Percentiles rank a stretch among this genome's conserved stretches.
These are phyloP conservation scores for Pseudogymnoascus sp. DNA, from an alignment of 2,329 filamentous ascomycete genomes.

Conservation along the genomic window DNA sequence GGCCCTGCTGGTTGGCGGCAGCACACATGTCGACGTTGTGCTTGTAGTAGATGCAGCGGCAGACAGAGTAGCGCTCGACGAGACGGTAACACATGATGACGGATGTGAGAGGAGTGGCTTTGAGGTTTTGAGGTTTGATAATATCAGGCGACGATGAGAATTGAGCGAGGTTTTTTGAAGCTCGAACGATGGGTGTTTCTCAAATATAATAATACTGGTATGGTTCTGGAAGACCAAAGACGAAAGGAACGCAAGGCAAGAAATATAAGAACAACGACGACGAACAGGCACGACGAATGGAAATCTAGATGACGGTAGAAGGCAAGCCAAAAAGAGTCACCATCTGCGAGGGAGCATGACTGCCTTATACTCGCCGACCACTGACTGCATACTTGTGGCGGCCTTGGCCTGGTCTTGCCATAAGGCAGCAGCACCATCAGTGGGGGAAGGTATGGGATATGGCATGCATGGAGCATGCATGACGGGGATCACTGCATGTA, in stretches of 20 bases:
- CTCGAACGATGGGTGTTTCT: neutral
- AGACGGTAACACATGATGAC: slow-evolving; percentile 60
- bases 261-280: slow-evolving; percentile 9
- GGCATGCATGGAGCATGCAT: slow-evolving; percentile 1
- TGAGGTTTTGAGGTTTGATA: neutral
- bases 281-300: slow-evolving; percentile 6
- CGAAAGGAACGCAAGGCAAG: slow-evolving; percentile 3
- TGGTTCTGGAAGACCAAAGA: slow-evolving; percentile 1
- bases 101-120: neutral
- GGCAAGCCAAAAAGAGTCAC: slow-evolving; percentile 3
- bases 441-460: slow-evolving; percentile 3
- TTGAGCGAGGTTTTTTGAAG: neutral
- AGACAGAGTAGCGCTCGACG: slow-evolving; percentile 61
- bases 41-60: slow-evolving; percentile 60
- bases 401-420: slow-evolving; percentile 1
- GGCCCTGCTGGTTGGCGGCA: slow-evolving; percentile 52
- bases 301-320: slow-evolving; percentile 7
- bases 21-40: slow-evolving; percentile 61
- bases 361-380: slow-evolving; percentile 7
- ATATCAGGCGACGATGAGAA: neutral
- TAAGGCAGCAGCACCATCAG: slow-evolving; percentile 4
- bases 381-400: neutral
- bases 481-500: slow-evolving; percentile 2
- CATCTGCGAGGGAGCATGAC: slow-evolving; percentile 4
- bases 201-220: neutral